Conservation (phyloP, 495 filamentous ascomycete genomes). For the Pseudoneurospora amorphoporcata region DNA sequence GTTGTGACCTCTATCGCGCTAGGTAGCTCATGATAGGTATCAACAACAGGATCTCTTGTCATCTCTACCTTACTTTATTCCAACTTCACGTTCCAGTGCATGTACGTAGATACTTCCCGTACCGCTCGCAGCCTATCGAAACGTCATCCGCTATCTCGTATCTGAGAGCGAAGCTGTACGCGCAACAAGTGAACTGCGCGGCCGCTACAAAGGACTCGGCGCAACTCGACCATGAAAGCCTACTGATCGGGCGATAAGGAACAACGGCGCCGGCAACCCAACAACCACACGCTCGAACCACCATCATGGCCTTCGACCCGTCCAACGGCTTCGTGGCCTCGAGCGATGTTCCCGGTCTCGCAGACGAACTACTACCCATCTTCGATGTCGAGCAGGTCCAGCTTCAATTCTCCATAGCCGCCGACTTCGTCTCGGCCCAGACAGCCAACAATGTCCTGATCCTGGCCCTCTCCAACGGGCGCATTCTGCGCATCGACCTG, state of each 20-base stretch:
- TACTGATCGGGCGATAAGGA: background rate
- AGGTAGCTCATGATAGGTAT: background rate
- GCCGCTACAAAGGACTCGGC: background rate
- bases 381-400: constrained; percentile 87
- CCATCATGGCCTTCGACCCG: constrained; percentile 37
- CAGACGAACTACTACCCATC: constrained; percentile 61
- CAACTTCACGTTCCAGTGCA: background rate
- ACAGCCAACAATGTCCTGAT: constrained; percentile 96
- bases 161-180: background rate
- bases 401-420: constrained; percentile 81
- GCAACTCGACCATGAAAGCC: background rate
- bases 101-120: background rate
- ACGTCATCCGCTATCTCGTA: background rate
- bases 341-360: constrained; percentile 43
- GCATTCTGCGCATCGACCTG: constrained; percentile 87
- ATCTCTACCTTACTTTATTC: background rate
- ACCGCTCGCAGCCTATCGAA: background rate
- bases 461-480: constrained; percentile 75
- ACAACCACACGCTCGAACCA: background rate
- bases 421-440: constrained; percentile 91
- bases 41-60: background rate
- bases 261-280: background rate
- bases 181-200: background rate
- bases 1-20: background rate
- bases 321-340: constrained; percentile 42